Conservation (phyloP, 2,329 filamentous ascomycete species). For the Alternaria longipes region DNA sequence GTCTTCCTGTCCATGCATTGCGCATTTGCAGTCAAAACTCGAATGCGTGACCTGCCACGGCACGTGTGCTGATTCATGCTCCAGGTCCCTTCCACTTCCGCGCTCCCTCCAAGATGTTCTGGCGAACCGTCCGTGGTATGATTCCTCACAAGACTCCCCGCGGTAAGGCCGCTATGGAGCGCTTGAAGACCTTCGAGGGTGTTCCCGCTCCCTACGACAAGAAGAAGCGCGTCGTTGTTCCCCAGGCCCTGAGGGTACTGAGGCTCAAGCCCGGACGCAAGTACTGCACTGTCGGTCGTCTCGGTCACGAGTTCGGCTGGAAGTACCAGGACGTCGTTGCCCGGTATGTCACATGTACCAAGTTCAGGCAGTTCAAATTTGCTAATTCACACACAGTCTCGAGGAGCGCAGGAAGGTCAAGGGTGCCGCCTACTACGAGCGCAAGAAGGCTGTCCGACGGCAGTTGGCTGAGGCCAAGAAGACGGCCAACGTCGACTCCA, state of each 20-base stretch:
- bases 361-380: background rate
- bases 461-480: conserved; percentile 93
- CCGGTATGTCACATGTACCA: conserved; percentile 72
- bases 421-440: conserved; percentile 98
- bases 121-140: conserved; percentile 99
- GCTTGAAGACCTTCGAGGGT: conserved; percentile 99
- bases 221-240: conserved; percentile 99
- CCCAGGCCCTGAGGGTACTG: conserved; percentile 95
- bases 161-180: conserved; percentile 94
- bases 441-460: conserved; percentile 96
- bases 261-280: conserved; percentile 98
- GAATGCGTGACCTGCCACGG: background rate
- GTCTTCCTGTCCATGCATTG: conserved; percentile 45
- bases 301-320: conserved; percentile 99
- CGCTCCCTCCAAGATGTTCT: conserved; percentile 98
- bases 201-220: conserved; percentile 99
- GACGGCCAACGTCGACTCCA: conserved; percentile 84
- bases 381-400: conserved; percentile 68
- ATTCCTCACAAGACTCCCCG: conserved; percentile 99
- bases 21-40: background rate
- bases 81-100: conserved; percentile 99
- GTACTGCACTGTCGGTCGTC: conserved; percentile 98
- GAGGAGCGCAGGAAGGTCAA: conserved; percentile 99
- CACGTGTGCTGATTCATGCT: conserved; percentile 31
- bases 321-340: conserved; percentile 99